Conservation (phyloP, 495 filamentous ascomycete species). For the Bacidia gigantensis region DNA sequence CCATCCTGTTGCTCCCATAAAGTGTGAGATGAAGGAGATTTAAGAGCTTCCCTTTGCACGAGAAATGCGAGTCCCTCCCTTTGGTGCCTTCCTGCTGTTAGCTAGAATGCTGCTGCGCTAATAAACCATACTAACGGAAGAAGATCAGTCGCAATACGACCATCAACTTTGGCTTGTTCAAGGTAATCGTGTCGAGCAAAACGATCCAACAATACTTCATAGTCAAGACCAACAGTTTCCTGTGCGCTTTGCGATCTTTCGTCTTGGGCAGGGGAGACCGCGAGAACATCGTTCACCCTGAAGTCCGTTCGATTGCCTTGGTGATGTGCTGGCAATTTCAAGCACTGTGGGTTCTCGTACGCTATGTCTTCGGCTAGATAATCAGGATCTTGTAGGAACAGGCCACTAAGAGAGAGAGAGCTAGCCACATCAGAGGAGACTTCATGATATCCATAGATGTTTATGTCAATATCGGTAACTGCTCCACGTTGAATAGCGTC, state of each 20-base stretch:
- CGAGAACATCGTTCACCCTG: neutral
- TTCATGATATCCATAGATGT: neutral
- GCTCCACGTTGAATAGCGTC: neutral
- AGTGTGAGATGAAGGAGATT: neutral
- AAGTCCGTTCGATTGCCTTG: neutral
- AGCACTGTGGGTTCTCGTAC: neutral
- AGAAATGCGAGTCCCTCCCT: neutral
- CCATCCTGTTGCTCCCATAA: neutral
- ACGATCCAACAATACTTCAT: neutral
- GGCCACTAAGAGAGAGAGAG: neutral
- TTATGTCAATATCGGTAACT: neutral
- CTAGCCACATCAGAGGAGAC: neutral
- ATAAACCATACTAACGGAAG: neutral
- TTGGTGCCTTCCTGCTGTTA: neutral
- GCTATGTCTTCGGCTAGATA: neutral
- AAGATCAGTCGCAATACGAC: neutral
- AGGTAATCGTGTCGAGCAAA: neutral
- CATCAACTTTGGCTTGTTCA: neutral
- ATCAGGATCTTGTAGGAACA: neutral
- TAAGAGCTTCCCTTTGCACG: neutral
- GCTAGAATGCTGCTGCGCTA: neutral
- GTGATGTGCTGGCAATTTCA: neutral
- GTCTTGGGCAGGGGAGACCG: neutral
- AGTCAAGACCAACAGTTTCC: neutral
- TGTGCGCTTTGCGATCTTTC: neutral